Evolutionary conservation across 208 protist genomes (phyloP), one percentile per base, ranked within the genome.

Genomic region (Trypanosoma rangeli): DNA sequence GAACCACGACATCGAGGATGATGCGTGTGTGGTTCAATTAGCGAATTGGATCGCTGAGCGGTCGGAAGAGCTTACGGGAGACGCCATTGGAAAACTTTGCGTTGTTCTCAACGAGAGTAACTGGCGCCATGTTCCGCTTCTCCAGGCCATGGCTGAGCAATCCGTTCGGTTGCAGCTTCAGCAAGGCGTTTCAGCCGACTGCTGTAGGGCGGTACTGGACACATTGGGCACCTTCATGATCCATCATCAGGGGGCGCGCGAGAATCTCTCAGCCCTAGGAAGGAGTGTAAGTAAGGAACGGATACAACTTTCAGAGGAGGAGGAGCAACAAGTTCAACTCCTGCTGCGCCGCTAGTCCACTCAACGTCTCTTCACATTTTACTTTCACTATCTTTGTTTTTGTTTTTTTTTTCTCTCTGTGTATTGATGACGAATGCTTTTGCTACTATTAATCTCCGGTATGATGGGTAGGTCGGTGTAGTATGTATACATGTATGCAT

Each of bases 221-320:
- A 80, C 79, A 20, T 76, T 96, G 9, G 78, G 64, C 1, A 61
- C 24, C 15, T 85, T 81, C 52, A 67, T 79, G 37, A 60, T 89
- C 15, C 83, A 86, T 55, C 78, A 92, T 65, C 66, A 67, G 8
- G 58, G 46, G 15, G 86, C 86, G 22, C 79, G 91, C 16, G 62
- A 70, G 28, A 64, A 82, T 13, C 80, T 94, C 26, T 86, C 87
- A n/a, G n/a, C 61, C 24, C 55, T 88, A 13, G 87, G 83, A 24
- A 85, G 86, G 46, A 86, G 72, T 42, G 84, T 89, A 18, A 94
- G 86, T 67, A 92, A 90, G 55, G 87, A 96, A 35, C 64, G 28
- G 22, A 54, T 82, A 22, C 61, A 70, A 48, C 84, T 95, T 20
- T 89, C 86, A 16, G 84, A 85, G 8, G 84, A 88, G 44, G 85